Percentiles rank a stretch among this genome's conserved stretches.
Evolutionary conservation across 1,284 basidiomycete species (phyloP).

Genomic region (Fomes fomentarius): DNA sequence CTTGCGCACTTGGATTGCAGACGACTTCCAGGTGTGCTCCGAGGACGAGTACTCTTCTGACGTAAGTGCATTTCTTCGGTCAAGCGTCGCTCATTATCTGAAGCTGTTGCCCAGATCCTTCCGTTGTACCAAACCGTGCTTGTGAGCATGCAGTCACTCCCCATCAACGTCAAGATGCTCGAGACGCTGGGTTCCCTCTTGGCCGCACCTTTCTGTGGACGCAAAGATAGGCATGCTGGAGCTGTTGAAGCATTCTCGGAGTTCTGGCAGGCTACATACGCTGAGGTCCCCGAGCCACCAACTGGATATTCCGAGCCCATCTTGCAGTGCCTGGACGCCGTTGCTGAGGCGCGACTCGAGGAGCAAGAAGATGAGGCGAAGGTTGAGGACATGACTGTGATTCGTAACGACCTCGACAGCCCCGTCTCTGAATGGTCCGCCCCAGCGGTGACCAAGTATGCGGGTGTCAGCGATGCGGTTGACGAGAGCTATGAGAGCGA

Average conservation of each 20-base stretch:
- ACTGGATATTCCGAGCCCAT: conserved; percentile 51
- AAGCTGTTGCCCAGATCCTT: conserved; percentile 44
- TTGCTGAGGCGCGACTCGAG: conserved; percentile 15
- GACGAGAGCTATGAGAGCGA: conserved; percentile 20
- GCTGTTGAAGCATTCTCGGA: conserved; percentile 52
- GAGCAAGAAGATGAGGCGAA: conserved; percentile 21
- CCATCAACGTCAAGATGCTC: conserved; percentile 41
- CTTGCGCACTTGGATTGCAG: conserved; percentile 63
- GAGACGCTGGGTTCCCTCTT: conserved; percentile 50
- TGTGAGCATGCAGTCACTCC: conserved; percentile 49
- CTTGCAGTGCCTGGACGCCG: conserved; percentile 21
- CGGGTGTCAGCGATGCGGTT: not conserved
- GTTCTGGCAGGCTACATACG: conserved; percentile 59
- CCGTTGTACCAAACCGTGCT: conserved; percentile 62
- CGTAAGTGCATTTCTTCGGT: conserved; percentile 39
- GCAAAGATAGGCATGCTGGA: conserved; percentile 44
- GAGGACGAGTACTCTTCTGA: conserved; percentile 60
- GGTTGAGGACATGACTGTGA: conserved; percentile 19
- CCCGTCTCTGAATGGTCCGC: not conserved
- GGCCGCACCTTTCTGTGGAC: conserved; percentile 55
- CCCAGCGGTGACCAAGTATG: not conserved
- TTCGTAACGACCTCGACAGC: conserved; percentile 2
- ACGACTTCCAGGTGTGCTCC: conserved; percentile 53
- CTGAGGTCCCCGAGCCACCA: conserved; percentile 40
- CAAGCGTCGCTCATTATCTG: not conserved